Percentiles rank a stretch among this genome's conserved stretches.
Conservation (phyloP, 805 yeast genomes). For the Lipomyces sp. region DNA sequence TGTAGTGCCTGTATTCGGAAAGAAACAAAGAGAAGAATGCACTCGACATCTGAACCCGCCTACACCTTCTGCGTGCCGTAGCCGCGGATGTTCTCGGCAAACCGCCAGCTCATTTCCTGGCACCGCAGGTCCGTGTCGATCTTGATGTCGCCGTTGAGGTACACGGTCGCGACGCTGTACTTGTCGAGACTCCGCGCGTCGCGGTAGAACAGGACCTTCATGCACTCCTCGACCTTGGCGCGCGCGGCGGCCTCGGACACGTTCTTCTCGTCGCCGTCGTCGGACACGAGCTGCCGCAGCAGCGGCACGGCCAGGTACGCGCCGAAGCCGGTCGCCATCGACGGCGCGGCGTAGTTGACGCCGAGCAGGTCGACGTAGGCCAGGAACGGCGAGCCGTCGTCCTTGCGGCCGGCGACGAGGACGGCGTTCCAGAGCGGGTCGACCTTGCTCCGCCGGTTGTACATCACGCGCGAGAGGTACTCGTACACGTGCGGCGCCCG, state of each 20-base stretch:
- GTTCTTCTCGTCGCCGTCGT: slow-evolving; percentile 56
- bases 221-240: slow-evolving; percentile 71
- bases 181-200: slow-evolving; percentile 92
- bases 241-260: slow-evolving; percentile 68
- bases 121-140: slow-evolving; percentile 66
- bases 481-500: slow-evolving; percentile 87
- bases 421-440: slow-evolving; percentile 95
- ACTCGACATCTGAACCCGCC: neutral
- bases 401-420: slow-evolving; percentile 84
- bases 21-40: neutral
- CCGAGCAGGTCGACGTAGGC: slow-evolving; percentile 89
- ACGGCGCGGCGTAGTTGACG: slow-evolving; percentile 80
- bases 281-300: slow-evolving; percentile 66
- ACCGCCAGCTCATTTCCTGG: slow-evolving; percentile 80
- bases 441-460: slow-evolving; percentile 86
- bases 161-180: slow-evolving; percentile 74
- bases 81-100: slow-evolving; percentile 84
- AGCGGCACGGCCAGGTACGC: slow-evolving; percentile 91
- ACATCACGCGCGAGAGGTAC: slow-evolving; percentile 78
- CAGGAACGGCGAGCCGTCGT: slow-evolving; percentile 65
- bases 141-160: slow-evolving; percentile 56
- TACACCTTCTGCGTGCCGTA: slow-evolving; percentile 68
- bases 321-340: slow-evolving; percentile 95
- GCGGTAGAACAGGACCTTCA: slow-evolving; percentile 93
- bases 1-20: too few relatives aligned